phyloP scores from a whole-genome alignment of 148 eudicot genomes.

The Heliamphora exappendiculata region DNA sequence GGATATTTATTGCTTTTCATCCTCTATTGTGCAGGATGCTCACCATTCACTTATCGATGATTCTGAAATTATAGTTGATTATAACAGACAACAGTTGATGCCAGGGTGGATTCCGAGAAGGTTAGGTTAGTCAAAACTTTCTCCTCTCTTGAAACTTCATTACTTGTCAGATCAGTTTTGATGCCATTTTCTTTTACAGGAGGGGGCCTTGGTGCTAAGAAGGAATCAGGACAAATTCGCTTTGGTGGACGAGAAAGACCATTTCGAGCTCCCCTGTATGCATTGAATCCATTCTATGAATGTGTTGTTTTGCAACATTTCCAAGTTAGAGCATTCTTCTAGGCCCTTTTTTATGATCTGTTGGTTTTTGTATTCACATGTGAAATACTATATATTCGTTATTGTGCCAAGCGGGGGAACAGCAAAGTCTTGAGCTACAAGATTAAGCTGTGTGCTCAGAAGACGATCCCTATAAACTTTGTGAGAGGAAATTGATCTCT shows the following conservation, averaged over 20 bases:
- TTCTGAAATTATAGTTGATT: slow-evolving; percentile 92
- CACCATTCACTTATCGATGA: slow-evolving; percentile 80
- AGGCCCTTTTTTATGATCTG: neutral
- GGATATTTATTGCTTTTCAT: neutral
- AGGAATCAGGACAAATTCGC: slow-evolving; percentile 97
- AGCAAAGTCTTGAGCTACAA: neutral
- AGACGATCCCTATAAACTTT: neutral
- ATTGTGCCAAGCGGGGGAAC: neutral
- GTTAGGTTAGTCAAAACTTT: slow-evolving; percentile 52
- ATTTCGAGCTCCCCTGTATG: slow-evolving; percentile 96
- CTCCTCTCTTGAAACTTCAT: neutral
- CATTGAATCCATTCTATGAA: neutral
- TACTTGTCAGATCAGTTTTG: neutral
- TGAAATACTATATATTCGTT: neutral
- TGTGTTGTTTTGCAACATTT: neutral
- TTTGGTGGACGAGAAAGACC: slow-evolving; percentile 99
- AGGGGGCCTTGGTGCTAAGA: slow-evolving; percentile 94
- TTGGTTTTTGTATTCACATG: neutral
- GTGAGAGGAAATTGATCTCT: neutral
- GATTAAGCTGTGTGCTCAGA: neutral
- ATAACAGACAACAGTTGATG: slow-evolving; percentile 88
- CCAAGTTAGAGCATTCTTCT: neutral
- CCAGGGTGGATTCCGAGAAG: slow-evolving; percentile 99
- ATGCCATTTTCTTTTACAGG: slow-evolving; percentile 36
- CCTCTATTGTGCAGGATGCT: slow-evolving; percentile 53